These are phyloP conservation scores for Quercus tomentella DNA, from an alignment of 331 rosid genomes.

Conservation along the genomic window DNA sequence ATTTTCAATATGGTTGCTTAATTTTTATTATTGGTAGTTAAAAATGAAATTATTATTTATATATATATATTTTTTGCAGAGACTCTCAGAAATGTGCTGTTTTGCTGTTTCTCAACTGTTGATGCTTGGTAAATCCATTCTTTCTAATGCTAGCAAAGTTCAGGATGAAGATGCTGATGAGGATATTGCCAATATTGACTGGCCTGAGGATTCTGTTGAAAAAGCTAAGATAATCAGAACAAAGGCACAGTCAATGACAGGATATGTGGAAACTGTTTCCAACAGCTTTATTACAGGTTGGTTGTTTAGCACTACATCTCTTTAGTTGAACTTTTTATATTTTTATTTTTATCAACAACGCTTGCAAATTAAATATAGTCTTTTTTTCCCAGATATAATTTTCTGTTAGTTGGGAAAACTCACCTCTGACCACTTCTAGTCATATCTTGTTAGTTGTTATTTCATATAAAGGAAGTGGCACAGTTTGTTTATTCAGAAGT, in stretches of 20 bases:
- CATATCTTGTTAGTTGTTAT: neutral
- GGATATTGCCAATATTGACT: slow-evolving; percentile 46
- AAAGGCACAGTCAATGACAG: slow-evolving; percentile 70
- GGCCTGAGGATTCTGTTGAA: slow-evolving; percentile 92
- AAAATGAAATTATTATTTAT: slow-evolving; percentile 5
- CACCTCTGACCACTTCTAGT: neutral
- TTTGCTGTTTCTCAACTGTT: slow-evolving; percentile 84
- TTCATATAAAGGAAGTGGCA: neutral
- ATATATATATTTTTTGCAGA: slow-evolving; percentile 44
- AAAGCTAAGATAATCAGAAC: slow-evolving; percentile 83
- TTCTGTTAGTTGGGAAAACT: neutral
- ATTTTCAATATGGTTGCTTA: neutral
- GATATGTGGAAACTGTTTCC: slow-evolving; percentile 82
- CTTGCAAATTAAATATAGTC: neutral
- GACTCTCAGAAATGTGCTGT: slow-evolving; percentile 92
- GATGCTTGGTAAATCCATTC: slow-evolving; percentile 70
- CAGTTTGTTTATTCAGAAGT: neutral
- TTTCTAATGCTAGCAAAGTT: slow-evolving; percentile 63
- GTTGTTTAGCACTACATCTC: neutral
- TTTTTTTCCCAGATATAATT: neutral
- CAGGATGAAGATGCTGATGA: slow-evolving; percentile 46
- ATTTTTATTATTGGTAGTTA: neutral
- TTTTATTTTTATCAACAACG: neutral
- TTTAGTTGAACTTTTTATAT: neutral
- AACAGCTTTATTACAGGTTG: slow-evolving; percentile 79